Conservation (phyloP, 805 yeast species). For the Wickerhamiella bombiphila region DNA sequence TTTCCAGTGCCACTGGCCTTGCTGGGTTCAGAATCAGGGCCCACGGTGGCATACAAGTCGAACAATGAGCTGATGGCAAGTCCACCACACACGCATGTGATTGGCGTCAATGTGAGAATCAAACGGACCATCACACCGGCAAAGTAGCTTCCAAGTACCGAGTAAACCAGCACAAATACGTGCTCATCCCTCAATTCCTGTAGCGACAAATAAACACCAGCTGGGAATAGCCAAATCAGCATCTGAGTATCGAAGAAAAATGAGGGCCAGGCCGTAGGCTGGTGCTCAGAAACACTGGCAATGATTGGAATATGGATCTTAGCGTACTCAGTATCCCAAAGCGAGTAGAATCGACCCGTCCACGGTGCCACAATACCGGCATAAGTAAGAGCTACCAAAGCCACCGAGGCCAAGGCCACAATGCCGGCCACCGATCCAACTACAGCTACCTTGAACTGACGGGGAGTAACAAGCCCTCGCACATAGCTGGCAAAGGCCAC, state of each 20-base stretch:
- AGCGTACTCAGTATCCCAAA: slow-evolving; percentile 97
- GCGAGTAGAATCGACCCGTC: slow-evolving; percentile 97
- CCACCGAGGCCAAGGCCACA: slow-evolving; percentile 49
- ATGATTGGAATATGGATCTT: slow-evolving; percentile 96
- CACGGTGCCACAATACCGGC: slow-evolving; percentile 96
- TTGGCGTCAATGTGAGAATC: slow-evolving; percentile 92
- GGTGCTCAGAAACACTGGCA: slow-evolving; percentile 98
- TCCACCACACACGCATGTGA: slow-evolving; percentile 87
- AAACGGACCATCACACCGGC: slow-evolving; percentile 99
- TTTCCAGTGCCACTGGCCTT: not conserved
- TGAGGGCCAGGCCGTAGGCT: slow-evolving; percentile 99
- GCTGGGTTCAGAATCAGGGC: slow-evolving; percentile 3
- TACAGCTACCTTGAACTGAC: slow-evolving; percentile 43
- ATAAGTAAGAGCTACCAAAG: slow-evolving; percentile 66
- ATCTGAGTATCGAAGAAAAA: slow-evolving; percentile 88
- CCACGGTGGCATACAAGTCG: slow-evolving; percentile 43
- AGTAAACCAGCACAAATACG: slow-evolving; percentile 78
- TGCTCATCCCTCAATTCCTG: slow-evolving; percentile 85
- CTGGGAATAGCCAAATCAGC: slow-evolving; percentile 97
- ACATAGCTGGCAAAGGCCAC: slow-evolving; percentile 76
- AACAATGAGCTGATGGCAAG: slow-evolving; percentile 73
- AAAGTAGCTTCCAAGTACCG: slow-evolving; percentile 88
- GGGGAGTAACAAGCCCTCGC: slow-evolving; percentile 53
- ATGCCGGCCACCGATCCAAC: slow-evolving; percentile 43
- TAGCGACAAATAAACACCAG: slow-evolving; percentile 82